These are phyloP conservation scores for Eragrostis curvula DNA, from an alignment of 176 grass and related monocot species.

Conservation along the genomic window DNA sequence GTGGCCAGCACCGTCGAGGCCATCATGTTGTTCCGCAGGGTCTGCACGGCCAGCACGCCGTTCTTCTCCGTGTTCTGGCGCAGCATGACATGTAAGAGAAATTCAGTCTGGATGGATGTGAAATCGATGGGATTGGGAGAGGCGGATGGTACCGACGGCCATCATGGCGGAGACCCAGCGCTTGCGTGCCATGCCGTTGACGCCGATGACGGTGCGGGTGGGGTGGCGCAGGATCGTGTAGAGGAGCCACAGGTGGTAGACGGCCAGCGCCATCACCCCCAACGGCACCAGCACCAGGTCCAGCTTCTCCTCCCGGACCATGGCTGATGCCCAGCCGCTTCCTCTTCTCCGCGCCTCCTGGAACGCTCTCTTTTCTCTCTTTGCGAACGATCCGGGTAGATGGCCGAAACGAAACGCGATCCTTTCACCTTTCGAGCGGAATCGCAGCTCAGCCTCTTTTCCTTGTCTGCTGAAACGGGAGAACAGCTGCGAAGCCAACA, in stretches of 20 bases:
- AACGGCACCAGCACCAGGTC: conserved; percentile 83
- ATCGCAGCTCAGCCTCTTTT: neutral
- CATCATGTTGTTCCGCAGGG: conserved; percentile 88
- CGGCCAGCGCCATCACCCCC: conserved; percentile 45
- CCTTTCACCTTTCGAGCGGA: neutral
- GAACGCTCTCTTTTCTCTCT: neutral
- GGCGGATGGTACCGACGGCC: conserved; percentile 46
- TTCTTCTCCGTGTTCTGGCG: conserved; percentile 67
- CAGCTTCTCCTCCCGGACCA: conserved; percentile 63
- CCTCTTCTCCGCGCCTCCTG: neutral
- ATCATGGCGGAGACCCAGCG: conserved; percentile 75
- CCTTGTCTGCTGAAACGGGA: neutral
- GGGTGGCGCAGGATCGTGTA: conserved; percentile 55
- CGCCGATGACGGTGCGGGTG: conserved; percentile 62
- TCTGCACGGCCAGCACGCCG: conserved; percentile 79
- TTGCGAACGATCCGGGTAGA: neutral
- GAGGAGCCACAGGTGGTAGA: conserved; percentile 75
- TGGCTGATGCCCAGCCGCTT: neutral
- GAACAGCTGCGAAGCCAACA: neutral
- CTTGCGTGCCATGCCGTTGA: conserved; percentile 62
- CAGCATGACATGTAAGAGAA: neutral
- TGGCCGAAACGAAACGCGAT: neutral
- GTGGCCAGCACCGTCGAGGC: conserved; percentile 87
- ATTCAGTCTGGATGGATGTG: neutral
- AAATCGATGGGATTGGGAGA: too few relatives aligned